Evolutionary conservation across 805 yeast genomes (phyloP).

Genomic region (Yamadazyma insecticola): DNA sequence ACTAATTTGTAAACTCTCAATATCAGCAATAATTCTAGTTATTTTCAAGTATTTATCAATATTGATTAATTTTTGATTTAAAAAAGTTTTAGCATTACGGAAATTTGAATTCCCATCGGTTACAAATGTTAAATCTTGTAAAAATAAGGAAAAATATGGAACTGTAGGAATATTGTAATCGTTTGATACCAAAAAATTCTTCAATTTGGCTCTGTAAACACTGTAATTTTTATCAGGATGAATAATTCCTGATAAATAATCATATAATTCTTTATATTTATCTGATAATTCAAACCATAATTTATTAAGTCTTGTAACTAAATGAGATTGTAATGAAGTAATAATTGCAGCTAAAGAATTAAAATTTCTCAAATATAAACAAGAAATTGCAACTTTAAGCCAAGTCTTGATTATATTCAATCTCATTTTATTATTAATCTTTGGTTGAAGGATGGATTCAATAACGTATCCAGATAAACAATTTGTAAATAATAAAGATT

Average conservation of each 20-base stretch:
- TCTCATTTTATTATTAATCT: conserved; percentile 44
- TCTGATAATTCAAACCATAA: conserved; percentile 57
- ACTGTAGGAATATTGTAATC: conserved; percentile 59
- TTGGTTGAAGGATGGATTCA: conserved; percentile 60
- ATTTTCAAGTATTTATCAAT: conserved; percentile 70
- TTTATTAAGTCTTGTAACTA: conserved; percentile 56
- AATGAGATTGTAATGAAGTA: conserved; percentile 70
- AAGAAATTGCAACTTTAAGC: conserved; percentile 70
- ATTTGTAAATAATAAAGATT: conserved; percentile 64
- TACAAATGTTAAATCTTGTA: conserved; percentile 78
- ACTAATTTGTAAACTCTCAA: conserved; percentile 60
- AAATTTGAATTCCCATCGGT: conserved; percentile 74
- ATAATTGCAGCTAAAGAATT: conserved; percentile 77
- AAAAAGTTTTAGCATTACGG: conserved; percentile 54
- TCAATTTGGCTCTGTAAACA: conserved; percentile 61
- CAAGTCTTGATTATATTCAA: conserved; percentile 57
- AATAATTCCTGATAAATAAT: conserved; percentile 60
- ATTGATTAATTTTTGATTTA: conserved; percentile 59
- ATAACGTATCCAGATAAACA: conserved; percentile 66
- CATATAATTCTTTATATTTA: conserved; percentile 58
- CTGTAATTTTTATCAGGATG: conserved; percentile 73
- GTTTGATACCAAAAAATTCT: conserved; percentile 46
- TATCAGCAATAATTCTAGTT: conserved; percentile 59
- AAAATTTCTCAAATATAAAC: conserved; percentile 68
- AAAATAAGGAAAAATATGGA: conserved; percentile 69